These are phyloP conservation scores for Solanum pimpinellifolium DNA, from an alignment of 257 asterid species.

Conservation along the genomic window DNA sequence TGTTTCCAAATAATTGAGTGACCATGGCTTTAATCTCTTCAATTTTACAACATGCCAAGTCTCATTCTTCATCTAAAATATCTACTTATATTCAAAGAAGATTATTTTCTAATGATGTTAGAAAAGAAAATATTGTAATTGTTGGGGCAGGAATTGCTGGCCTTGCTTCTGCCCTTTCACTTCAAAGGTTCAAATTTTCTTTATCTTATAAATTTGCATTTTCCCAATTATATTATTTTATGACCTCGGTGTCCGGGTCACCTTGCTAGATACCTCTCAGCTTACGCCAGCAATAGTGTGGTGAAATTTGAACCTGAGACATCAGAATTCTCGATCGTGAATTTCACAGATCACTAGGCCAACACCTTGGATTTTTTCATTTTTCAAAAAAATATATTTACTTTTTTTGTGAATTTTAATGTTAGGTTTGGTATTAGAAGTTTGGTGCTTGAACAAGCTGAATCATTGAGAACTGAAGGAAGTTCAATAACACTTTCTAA, in stretches of 20 bases:
- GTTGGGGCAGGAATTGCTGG: slow-evolving; percentile 95
- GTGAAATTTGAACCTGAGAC: not conserved
- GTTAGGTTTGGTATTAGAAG: slow-evolving; percentile 57
- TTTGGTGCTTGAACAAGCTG: slow-evolving; percentile 68
- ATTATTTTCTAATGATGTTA: not conserved
- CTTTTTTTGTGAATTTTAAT: not conserved
- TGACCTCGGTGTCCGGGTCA: not conserved
- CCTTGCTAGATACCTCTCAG: no score
- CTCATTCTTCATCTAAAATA: not conserved
- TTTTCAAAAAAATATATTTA: not conserved
- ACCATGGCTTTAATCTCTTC: slow-evolving; percentile 10
- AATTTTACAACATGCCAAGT: not conserved
- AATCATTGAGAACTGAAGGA: slow-evolving; percentile 71
- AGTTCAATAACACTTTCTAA: slow-evolving; percentile 68
- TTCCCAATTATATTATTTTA: no score
- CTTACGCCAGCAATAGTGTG: not conserved
- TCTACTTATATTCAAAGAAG: not conserved
- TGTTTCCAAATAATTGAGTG: not conserved
- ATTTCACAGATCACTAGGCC: not conserved
- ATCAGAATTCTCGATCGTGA: not conserved
- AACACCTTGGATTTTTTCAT: no score
- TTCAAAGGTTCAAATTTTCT: slow-evolving; percentile 28
- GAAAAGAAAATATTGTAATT: slow-evolving; percentile 53
- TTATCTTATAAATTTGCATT: not conserved
- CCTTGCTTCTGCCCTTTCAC: slow-evolving; percentile 78